Conservation (phyloP, 164 flowering plant species). For the Vitis vinifera region ASM3070453v1 NC_081808.1:3769501-3770000, state of each 20-base stretch:
- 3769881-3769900: constrained; percentile 9
- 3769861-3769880: constrained; percentile 22
- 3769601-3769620: constrained; percentile 8
- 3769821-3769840: constrained; percentile 51
- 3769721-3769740: constrained; percentile 24
- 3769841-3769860: constrained; percentile 31
- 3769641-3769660: constrained; percentile 37
- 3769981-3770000: constrained; percentile 13
- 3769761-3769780: constrained; percentile 59
- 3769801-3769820: constrained; percentile 74
- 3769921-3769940: constrained; percentile 15
- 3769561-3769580: background rate
- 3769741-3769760: constrained; percentile 46
- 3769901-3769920: constrained; percentile 24
- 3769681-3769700: constrained; percentile 35
- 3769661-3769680: constrained; percentile 23
- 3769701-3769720: constrained; percentile 14
- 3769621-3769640: constrained; percentile 18
- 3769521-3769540: background rate
- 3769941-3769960: constrained; percentile 21
- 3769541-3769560: background rate
- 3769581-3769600: background rate
- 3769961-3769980: constrained; percentile 22
- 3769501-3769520: background rate
- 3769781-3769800: constrained; percentile 67